A percentile compares a stretch with the other conserved stretches of the same genome.
Evolutionary conservation across 2,329 filamentous ascomycete genomes (phyloP).

Genomic region (Dactylonectria macrodidyma): DNA sequence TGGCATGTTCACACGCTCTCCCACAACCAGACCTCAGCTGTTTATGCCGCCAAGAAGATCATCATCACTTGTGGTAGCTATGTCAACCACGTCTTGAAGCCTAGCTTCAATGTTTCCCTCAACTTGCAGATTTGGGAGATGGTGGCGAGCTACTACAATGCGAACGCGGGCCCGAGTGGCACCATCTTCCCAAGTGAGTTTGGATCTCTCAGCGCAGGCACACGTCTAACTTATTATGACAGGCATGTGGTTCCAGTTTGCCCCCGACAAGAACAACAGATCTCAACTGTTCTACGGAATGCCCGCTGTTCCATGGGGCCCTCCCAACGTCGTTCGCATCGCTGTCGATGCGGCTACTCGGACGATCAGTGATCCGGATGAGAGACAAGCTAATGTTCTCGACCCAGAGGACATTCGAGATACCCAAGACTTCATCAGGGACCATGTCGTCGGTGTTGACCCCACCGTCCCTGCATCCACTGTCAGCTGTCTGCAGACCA

Average conservation of each 20-base stretch:
- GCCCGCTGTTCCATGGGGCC: constrained; percentile 33
- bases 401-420: constrained; percentile 21
- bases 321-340: constrained; percentile 33
- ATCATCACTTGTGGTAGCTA: constrained; percentile 30
- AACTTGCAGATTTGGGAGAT: constrained; percentile 38
- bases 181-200: constrained; percentile 35
- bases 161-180: constrained; percentile 34
- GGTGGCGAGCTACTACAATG: constrained; percentile 36
- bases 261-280: constrained; percentile 3
- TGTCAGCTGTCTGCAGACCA: constrained; percentile 33
- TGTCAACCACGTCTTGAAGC: constrained; percentile 33
- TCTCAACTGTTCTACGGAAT: constrained; percentile 37
- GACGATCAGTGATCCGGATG: constrained; percentile 23
- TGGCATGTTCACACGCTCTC: constrained; percentile 27
- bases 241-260: constrained; percentile 40
- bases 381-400: constrained; percentile 17
- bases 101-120: constrained; percentile 31
- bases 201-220: not conserved
- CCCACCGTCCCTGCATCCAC: constrained; percentile 29
- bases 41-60: constrained; percentile 28
- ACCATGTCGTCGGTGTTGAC: constrained; percentile 32
- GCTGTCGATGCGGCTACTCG: constrained; percentile 35
- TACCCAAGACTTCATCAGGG: constrained; percentile 31
- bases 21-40: not conserved
- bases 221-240: not conserved